Evolutionary conservation across 352 stramenopile species (phyloP).

Genomic region (Lagenidium giganteum): DNA sequence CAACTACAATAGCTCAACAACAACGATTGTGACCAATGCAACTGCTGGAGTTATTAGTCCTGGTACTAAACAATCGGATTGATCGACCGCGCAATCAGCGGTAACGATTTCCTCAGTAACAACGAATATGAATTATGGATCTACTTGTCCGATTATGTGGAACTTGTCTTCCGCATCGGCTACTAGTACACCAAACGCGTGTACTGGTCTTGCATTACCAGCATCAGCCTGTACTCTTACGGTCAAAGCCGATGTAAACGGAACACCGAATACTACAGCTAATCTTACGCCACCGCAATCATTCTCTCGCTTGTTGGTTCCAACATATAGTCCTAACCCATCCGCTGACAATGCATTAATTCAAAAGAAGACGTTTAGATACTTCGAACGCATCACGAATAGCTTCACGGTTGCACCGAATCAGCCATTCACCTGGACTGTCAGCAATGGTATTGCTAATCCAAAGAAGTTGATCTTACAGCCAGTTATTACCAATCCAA

Average conservation of each 20-base stretch:
- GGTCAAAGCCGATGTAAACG: no score
- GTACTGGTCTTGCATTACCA: not conserved
- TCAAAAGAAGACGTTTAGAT: conserved; percentile 13
- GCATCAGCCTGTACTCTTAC: not conserved
- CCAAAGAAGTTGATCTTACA: no score
- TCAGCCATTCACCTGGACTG: no score
- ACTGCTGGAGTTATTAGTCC: not conserved
- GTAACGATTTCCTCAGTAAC: not conserved
- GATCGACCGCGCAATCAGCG: not conserved
- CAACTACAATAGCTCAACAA: not conserved
- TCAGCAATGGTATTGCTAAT: no score
- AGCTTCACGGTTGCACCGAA: conserved; percentile 2
- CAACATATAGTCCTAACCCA: no score
- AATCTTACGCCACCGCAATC: no score
- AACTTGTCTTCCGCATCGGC: not conserved
- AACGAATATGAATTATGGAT: not conserved
- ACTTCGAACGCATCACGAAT: conserved; percentile 12
- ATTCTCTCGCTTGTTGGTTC: no score
- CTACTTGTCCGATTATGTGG: not conserved
- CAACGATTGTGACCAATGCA: not conserved
- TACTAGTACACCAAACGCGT: not conserved
- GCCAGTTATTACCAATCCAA: no score
- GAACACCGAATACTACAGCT: no score
- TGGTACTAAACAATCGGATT: no score
- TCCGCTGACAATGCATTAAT: no score